Percentiles rank a stretch among this genome's conserved stretches.
Evolutionary conservation across 108 stramenopile genomes (phyloP).

Genomic region (Asterionellopsis glacialis): DNA sequence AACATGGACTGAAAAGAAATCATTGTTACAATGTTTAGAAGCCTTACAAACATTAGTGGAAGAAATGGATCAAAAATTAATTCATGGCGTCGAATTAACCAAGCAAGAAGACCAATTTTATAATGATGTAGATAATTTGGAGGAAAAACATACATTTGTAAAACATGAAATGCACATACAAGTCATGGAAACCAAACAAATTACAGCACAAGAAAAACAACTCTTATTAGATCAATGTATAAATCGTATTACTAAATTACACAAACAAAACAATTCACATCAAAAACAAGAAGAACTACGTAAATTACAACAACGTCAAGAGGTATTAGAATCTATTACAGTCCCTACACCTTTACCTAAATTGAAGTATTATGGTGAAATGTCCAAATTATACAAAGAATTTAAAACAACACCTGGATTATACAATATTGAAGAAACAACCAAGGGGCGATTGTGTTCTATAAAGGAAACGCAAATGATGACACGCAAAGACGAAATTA

Average conservation of each 20-base stretch:
- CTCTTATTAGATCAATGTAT: slow-evolving; percentile 52
- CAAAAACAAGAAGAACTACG: slow-evolving; percentile 48
- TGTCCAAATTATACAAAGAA: slow-evolving; percentile 50
- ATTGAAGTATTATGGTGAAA: slow-evolving; percentile 56
- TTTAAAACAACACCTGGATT: slow-evolving; percentile 35
- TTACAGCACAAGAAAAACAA: slow-evolving; percentile 53
- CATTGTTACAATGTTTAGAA: slow-evolving; percentile 40
- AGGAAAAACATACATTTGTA: slow-evolving; percentile 52
- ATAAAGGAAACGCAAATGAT: slow-evolving; percentile 68
- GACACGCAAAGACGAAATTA: slow-evolving; percentile 64
- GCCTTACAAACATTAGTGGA: slow-evolving; percentile 36
- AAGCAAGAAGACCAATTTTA: slow-evolving; percentile 78
- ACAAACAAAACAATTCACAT: slow-evolving; percentile 48
- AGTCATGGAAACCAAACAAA: slow-evolving; percentile 55
- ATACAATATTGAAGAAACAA: slow-evolving; percentile 43
- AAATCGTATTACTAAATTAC: slow-evolving; percentile 43
- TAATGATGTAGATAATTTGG: slow-evolving; percentile 52
- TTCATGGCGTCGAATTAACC: slow-evolving; percentile 58
- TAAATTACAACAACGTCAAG: slow-evolving; percentile 10
- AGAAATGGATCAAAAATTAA: slow-evolving; percentile 70
- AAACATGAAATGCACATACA: slow-evolving; percentile 56
- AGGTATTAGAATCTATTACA: no score
- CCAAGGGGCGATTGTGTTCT: slow-evolving; percentile 59
- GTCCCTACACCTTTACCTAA: slow-evolving; percentile 22
- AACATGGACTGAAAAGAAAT: slow-evolving; percentile 85